Evolutionary conservation across 1,284 basidiomycete species (phyloP).

Genomic region (Apiotrichum gracile): DNA sequence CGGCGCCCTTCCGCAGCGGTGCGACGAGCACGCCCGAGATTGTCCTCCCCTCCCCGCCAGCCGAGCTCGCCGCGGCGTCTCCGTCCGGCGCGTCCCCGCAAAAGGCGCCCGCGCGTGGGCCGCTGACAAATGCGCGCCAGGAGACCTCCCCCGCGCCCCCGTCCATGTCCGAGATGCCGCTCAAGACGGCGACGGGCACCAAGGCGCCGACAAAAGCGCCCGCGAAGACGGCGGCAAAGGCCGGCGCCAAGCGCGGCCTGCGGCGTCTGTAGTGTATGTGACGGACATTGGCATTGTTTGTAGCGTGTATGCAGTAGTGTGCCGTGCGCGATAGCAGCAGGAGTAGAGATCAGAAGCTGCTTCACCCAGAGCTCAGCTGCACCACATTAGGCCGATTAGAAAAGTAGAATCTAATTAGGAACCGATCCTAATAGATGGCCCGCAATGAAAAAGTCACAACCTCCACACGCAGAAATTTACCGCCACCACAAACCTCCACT

Average conservation of each 20-base stretch:
- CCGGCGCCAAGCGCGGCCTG: constrained; percentile 40
- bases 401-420: too few species aligned
- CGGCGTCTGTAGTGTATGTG: constrained; percentile 32
- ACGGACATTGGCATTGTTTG: constrained; percentile 18
- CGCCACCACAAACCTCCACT: too few species aligned
- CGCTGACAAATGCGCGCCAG: constrained; percentile 30
- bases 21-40: not conserved
- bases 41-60: constrained; percentile 12
- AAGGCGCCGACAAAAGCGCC: constrained; percentile 20
- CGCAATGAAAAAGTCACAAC: too few species aligned
- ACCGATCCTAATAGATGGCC: too few species aligned
- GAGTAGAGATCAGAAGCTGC: too few species aligned
- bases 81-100: constrained; percentile 4
- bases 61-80: not conserved
- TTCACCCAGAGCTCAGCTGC: too few species aligned
- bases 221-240: constrained; percentile 16
- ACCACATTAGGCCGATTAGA: too few species aligned
- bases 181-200: constrained; percentile 6
- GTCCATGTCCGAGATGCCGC: constrained; percentile 2
- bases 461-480: too few species aligned
- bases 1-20: constrained; percentile 13
- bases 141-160: constrained; percentile 26
- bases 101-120: constrained; percentile 6
- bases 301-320: constrained; percentile 9
- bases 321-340: too few species aligned